These are phyloP conservation scores for Teratosphaeria nubilosa DNA, from an alignment of 2,329 filamentous ascomycete species.

Conservation along the genomic window DNA sequence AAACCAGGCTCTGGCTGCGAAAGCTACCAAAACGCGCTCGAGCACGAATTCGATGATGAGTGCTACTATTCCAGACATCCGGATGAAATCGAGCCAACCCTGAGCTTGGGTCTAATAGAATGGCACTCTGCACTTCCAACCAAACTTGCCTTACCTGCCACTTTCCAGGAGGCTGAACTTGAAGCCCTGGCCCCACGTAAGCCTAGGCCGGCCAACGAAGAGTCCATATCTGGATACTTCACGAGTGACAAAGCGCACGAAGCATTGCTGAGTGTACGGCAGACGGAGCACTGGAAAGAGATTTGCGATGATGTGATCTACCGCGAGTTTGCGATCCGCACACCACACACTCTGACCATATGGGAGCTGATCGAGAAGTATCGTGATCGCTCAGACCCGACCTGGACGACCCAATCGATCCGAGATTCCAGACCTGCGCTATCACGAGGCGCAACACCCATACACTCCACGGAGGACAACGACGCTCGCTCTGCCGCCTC, in stretches of 20 bases:
- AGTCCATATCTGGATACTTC: constrained; percentile 43
- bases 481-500: background rate
- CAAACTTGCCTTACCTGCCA: constrained; percentile 33
- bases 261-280: constrained; percentile 36
- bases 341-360: constrained; percentile 32
- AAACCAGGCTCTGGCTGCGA: constrained; percentile 3
- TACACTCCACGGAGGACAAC: background rate
- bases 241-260: constrained; percentile 33
- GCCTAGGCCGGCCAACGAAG: constrained; percentile 29
- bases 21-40: constrained; percentile 19
- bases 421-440: background rate
- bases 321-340: constrained; percentile 33
- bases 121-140: constrained; percentile 37
- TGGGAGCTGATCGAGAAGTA: constrained; percentile 26
- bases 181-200: constrained; percentile 30
- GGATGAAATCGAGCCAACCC: constrained; percentile 32
- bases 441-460: background rate
- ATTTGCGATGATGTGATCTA: constrained; percentile 43
- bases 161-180: constrained; percentile 35
- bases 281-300: constrained; percentile 41
- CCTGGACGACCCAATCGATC: background rate
- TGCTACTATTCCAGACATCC: constrained; percentile 35
- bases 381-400: constrained; percentile 9
- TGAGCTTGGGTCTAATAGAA: constrained; percentile 36
- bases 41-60: constrained; percentile 35